Conservation (phyloP, 257 asterid species). For the Solanum acaule region DNA sequence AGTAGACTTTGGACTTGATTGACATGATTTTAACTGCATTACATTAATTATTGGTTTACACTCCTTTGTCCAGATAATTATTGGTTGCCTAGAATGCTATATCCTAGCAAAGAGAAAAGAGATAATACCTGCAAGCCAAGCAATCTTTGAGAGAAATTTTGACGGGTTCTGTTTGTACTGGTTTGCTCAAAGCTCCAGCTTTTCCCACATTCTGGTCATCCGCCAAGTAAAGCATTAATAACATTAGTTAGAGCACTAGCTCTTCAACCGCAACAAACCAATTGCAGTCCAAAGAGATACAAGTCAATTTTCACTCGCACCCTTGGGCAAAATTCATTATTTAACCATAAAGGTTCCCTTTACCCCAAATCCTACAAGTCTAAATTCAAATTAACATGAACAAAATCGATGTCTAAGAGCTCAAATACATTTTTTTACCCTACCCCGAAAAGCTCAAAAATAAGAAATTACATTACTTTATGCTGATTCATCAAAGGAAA, state of each 20-base stretch:
- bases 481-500: background rate
- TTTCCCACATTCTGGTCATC: conserved; percentile 38
- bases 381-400: background rate
- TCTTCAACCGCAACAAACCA: background rate
- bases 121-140: conserved; percentile 84
- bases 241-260: background rate
- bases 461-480: background rate
- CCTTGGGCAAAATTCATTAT: background rate
- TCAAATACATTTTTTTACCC: background rate
- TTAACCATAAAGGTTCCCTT: background rate
- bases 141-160: conserved; percentile 94
- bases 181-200: conserved; percentile 36
- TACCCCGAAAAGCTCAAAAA: background rate
- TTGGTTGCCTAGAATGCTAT: background rate
- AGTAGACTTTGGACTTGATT: background rate
- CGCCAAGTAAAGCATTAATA: background rate
- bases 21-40: background rate
- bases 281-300: background rate
- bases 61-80: background rate
- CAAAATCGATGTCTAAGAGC: background rate
- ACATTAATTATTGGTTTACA: background rate
- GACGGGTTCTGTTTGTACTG: conserved; percentile 57
- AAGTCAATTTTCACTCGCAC: background rate
- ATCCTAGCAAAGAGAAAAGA: background rate
- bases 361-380: background rate